Evolutionary conservation across 257 asterid species (phyloP).

Genomic region (Lantana camara): DNA sequence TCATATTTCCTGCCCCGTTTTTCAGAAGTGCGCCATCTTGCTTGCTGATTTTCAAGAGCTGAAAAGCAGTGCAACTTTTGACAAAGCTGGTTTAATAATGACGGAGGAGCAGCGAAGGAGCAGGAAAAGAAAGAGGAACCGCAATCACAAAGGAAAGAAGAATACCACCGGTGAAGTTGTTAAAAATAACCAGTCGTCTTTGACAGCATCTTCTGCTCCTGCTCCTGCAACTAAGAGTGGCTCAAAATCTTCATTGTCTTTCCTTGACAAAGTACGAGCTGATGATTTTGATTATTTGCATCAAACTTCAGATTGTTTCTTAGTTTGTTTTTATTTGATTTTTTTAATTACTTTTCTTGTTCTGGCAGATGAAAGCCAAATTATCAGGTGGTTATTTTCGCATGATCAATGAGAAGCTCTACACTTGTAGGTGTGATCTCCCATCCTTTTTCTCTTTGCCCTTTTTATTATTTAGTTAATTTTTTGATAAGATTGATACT

Average conservation of each 20-base stretch:
- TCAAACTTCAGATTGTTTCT: background rate
- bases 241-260: constrained; percentile 57
- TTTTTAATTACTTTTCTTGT: background rate
- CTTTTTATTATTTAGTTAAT: too few relatives aligned
- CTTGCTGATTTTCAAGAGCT: background rate
- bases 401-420: constrained; percentile 92
- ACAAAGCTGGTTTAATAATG: constrained; percentile 21
- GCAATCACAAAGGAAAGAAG: constrained; percentile 34
- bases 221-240: constrained; percentile 33
- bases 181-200: constrained; percentile 23
- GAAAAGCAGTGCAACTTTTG: background rate
- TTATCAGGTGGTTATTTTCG: constrained; percentile 92
- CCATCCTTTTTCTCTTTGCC: background rate
- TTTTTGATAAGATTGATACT: too few relatives aligned
- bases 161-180: constrained; percentile 22
- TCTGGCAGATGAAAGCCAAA: constrained; percentile 77
- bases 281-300: background rate
- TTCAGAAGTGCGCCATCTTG: background rate
- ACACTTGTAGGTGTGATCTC: constrained; percentile 76
- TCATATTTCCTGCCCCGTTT: background rate
- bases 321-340: background rate
- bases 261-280: constrained; percentile 65
- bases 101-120: constrained; percentile 47
- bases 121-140: constrained; percentile 55
- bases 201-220: constrained; percentile 25